Base-by-base conservation (phyloP, 1,139 yeast genomes). In the Tardiomyces depauwii region DNA sequence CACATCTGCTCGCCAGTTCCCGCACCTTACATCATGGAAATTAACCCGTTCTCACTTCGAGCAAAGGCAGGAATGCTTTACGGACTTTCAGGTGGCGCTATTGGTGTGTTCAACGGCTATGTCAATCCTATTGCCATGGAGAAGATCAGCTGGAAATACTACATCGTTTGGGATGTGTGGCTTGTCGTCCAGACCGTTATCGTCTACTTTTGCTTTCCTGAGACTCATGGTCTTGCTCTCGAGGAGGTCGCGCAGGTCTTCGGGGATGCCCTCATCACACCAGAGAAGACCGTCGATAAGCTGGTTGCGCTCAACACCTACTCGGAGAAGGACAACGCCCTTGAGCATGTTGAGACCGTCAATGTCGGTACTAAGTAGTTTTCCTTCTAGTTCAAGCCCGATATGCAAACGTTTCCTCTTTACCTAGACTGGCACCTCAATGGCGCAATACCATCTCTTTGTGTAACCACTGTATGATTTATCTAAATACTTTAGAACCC, bases 141-240 rank as follows among this genome's bases (percentile, higher is more conserved):
- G 44, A 58, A 60, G 40, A 61, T 71, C 47, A 57, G 55, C 11
- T 69, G 65, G 59, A 54, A 55, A 48, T 65, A 68, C 43, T 61
- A 65, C 45, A 62, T 61, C 51, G 65, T 68, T 36, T 68, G 64
- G 52, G 67, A 66, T 33, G 57, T 59, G 43, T 60, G 60, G 50
- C 65, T 65, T 52, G 77, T 76, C 54, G 80, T 78, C 45, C 78
- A 74, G 67, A 73, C 78, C 60, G 70, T 73, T 47, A 78, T 79
- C 54, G 76, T 72, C 28, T 73, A 60, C 60, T 66, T 76, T 59
- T 73, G 72, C 54, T 62, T 61, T 50, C 73, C 73, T 7, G 73
- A 68, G 53, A 69, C 72, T n/a, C 55, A 63, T 14, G 62, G 62
- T 18, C 59, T 70, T 41, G 59, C 71, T 4, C 58, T 68, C 45